Conservation (phyloP, 2,329 filamentous ascomycete genomes). For the Penicillium paneum region DNA sequence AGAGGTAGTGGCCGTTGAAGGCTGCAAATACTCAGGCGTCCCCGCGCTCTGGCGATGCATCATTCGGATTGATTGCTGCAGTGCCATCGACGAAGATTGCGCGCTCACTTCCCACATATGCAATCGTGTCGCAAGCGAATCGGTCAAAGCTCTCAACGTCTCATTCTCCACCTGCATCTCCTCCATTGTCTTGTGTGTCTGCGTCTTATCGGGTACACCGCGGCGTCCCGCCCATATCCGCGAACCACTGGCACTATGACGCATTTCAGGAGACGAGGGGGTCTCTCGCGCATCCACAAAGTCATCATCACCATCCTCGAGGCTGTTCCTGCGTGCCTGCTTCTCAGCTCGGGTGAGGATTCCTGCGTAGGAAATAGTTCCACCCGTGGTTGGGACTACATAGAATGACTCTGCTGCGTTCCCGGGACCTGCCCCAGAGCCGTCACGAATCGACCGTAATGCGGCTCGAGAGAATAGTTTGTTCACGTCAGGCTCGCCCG, state of each 20-base stretch:
- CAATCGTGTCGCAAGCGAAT: slow-evolving; percentile 81
- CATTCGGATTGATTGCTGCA: slow-evolving; percentile 72
- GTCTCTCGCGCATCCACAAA: slow-evolving; percentile 85
- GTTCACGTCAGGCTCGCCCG: slow-evolving; percentile 69
- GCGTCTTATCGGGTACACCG: slow-evolving; percentile 24
- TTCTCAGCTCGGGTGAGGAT: slow-evolving; percentile 63
- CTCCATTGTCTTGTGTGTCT: slow-evolving; percentile 66
- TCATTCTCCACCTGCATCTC: slow-evolving; percentile 87
- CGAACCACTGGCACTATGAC: slow-evolving; percentile 42
- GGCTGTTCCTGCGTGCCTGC: slow-evolving; percentile 43
- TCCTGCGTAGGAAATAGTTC: slow-evolving; percentile 88
- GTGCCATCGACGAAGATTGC: slow-evolving; percentile 78
- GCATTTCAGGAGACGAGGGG: slow-evolving; percentile 49
- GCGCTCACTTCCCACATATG: slow-evolving; percentile 90
- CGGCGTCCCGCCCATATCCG: slow-evolving; percentile 15
- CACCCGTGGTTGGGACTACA: slow-evolving; percentile 85
- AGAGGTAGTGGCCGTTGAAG: slow-evolving; percentile 28
- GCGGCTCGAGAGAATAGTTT: slow-evolving; percentile 84
- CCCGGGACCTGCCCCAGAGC: slow-evolving; percentile 55
- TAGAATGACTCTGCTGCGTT: slow-evolving; percentile 76
- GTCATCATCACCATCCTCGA: slow-evolving; percentile 72
- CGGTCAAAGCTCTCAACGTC: slow-evolving; percentile 77
- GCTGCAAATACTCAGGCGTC: slow-evolving; percentile 32
- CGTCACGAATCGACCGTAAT: slow-evolving; percentile 71
- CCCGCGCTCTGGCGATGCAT: slow-evolving; percentile 42